phyloP scores from a whole-genome alignment of 2,329 filamentous ascomycete species.

The Fusarium nygamai region DNA sequence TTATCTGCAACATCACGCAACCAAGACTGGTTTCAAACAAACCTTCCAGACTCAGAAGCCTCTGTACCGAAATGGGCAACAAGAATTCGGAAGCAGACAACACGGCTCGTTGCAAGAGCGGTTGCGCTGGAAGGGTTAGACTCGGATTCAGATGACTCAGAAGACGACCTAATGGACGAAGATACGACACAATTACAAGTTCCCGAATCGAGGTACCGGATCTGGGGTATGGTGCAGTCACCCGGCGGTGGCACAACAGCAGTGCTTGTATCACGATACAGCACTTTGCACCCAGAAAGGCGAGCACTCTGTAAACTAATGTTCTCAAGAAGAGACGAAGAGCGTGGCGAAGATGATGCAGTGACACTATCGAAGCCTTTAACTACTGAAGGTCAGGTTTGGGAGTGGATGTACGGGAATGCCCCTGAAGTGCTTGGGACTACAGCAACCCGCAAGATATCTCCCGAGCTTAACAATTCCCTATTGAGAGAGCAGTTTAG shows the following conservation, averaged over 20 bases:
- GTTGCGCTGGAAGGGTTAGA: conserved; percentile 53
- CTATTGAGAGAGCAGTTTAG: conserved; percentile 52
- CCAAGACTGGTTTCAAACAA: conserved; percentile 64
- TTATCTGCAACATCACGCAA: conserved; percentile 63
- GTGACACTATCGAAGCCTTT: conserved; percentile 16
- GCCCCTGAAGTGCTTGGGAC: conserved; percentile 58
- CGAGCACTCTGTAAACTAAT: conserved; percentile 50
- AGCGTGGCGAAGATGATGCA: conserved; percentile 3
- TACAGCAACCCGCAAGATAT: conserved; percentile 37
- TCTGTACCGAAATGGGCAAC: conserved; percentile 57
- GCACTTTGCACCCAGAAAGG: conserved; percentile 60
- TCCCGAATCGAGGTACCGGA: conserved; percentile 59
- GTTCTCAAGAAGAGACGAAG: conserved; percentile 48
- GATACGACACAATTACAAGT: conserved; percentile 54
- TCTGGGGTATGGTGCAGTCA: conserved; percentile 64
- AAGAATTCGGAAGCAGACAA: conserved; percentile 56
- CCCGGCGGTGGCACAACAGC: conserved; percentile 63
- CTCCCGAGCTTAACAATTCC: conserved; percentile 25
- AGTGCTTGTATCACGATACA: conserved; percentile 60
- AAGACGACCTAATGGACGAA: conserved; percentile 45
- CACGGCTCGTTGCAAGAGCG: conserved; percentile 56
- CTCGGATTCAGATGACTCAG: conserved; percentile 47
- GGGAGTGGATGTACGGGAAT: conserved; percentile 69
- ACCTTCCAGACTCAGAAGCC: conserved; percentile 46
- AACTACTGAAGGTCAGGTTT: conserved; percentile 64